Conservation (phyloP, 179 eudicot genomes). For the Drosera spatulata region DNA sequence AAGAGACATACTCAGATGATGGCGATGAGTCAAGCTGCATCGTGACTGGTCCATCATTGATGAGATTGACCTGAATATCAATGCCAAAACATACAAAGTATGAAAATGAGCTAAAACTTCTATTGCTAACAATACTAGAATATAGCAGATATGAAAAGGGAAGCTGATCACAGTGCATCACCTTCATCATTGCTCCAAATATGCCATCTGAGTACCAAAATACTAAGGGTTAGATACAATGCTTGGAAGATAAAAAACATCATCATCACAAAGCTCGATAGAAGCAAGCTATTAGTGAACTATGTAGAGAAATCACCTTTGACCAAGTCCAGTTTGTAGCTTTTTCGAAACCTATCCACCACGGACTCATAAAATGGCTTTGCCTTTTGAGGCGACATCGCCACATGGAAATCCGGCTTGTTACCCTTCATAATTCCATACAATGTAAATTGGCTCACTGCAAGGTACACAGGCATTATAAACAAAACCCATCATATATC, state of each 20-base stretch:
- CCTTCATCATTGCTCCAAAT: slow-evolving; percentile 99
- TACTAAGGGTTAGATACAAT: background rate
- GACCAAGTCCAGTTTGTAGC: slow-evolving; percentile 48
- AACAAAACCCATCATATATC: background rate
- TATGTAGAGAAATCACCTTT: slow-evolving; percentile 41
- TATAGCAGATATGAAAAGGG: background rate
- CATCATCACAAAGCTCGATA: too few relatives aligned
- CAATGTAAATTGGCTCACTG: slow-evolving; percentile 96
- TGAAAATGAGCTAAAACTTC: too few relatives aligned
- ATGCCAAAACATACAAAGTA: background rate
- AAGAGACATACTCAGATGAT: slow-evolving; percentile 35
- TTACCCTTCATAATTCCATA: slow-evolving; percentile 96
- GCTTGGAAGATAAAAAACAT: too few relatives aligned
- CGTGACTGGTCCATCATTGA: slow-evolving; percentile 95
- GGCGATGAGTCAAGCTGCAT: slow-evolving; percentile 89
- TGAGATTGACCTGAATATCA: slow-evolving; percentile 58
- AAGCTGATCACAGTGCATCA: slow-evolving; percentile 13
- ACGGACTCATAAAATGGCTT: slow-evolving; percentile 74
- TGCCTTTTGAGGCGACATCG: slow-evolving; percentile 84
- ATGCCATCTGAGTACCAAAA: slow-evolving; percentile 57
- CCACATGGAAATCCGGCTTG: slow-evolving; percentile 98
- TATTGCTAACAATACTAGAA: background rate
- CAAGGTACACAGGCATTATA: slow-evolving; percentile 15
- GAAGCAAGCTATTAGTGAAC: too few relatives aligned
- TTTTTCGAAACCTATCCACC: slow-evolving; percentile 62